A percentile compares a stretch with the other conserved stretches of the same genome.
phyloP scores from a whole-genome alignment of 2,329 filamentous ascomycete genomes.

The Calycina marina region DNA sequence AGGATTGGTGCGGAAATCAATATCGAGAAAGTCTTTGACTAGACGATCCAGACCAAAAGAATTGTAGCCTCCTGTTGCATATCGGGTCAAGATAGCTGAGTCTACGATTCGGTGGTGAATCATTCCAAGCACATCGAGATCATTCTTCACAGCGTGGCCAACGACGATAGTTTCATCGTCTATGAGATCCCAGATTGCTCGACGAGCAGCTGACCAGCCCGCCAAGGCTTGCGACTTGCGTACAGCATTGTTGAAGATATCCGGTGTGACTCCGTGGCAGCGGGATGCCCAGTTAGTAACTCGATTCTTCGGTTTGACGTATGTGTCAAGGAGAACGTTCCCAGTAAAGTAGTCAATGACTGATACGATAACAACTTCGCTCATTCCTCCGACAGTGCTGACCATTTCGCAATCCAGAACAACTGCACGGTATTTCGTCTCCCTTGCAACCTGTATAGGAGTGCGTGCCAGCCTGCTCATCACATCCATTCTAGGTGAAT shows the following conservation, averaged over 20 bases:
- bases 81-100: slow-evolving; percentile 26
- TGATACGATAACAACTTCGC: slow-evolving; percentile 25
- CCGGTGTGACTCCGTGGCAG: slow-evolving; percentile 26
- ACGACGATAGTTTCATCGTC: slow-evolving; percentile 31
- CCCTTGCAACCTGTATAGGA: too few species aligned
- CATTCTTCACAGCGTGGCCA: slow-evolving; percentile 31
- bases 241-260: slow-evolving; percentile 22
- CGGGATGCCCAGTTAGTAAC: slow-evolving; percentile 25
- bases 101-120: slow-evolving; percentile 30
- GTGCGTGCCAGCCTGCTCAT: too few species aligned
- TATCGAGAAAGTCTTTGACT: slow-evolving; percentile 22
- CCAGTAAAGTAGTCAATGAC: slow-evolving; percentile 32
- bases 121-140: slow-evolving; percentile 30
- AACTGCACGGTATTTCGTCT: slow-evolving; percentile 23
- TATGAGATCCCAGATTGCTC: slow-evolving; percentile 27
- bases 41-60: slow-evolving; percentile 26
- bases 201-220: slow-evolving; percentile 30
- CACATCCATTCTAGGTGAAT: too few species aligned
- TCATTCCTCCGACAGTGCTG: slow-evolving; percentile 18
- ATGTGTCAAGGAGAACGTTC: slow-evolving; percentile 28
- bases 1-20: slow-evolving; percentile 24
- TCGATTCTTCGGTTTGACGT: slow-evolving; percentile 25
- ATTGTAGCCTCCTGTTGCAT: slow-evolving; percentile 19
- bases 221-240: slow-evolving; percentile 21
- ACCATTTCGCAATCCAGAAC: slow-evolving; percentile 36